Conservation (phyloP, 2,329 filamentous ascomycete genomes). For the Pseudogymnoascus sp. region DNA sequence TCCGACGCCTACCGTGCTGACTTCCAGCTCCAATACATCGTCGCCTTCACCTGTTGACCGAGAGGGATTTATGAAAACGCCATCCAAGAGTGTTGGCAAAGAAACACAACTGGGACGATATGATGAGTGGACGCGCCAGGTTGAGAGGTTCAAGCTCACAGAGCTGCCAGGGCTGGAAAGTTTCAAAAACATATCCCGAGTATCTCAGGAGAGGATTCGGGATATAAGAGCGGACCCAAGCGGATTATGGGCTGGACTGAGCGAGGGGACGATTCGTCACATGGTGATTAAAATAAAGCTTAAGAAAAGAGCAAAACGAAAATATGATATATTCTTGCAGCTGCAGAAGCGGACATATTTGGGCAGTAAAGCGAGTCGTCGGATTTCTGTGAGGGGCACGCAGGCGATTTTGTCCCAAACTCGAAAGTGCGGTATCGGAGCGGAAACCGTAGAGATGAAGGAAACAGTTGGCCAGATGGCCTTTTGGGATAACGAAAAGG, state of each 20-base stretch:
- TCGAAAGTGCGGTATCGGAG: neutral
- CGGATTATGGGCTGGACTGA: neutral
- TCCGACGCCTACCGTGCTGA: neutral
- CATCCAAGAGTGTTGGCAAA: neutral
- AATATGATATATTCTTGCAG: neutral
- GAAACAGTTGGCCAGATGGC: neutral
- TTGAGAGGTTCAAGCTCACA: neutral
- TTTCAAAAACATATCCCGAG: neutral
- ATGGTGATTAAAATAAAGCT: neutral
- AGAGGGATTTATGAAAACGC: neutral
- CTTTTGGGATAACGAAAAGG: neutral
- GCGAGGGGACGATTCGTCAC: neutral
- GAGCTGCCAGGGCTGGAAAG: neutral
- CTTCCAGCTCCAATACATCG: neutral
- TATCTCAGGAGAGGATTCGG: neutral
- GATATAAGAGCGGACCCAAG: neutral
- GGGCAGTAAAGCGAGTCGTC: neutral
- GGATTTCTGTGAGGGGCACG: neutral
- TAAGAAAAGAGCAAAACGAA: neutral
- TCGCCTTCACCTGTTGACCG: neutral
- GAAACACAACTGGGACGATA: neutral
- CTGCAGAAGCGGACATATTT: neutral
- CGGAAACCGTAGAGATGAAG: neutral
- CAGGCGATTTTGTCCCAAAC: neutral
- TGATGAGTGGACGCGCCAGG: neutral